phyloP scores from a whole-genome alignment of 2,329 filamentous ascomycete species.

The Beauveria medogensis region DNA sequence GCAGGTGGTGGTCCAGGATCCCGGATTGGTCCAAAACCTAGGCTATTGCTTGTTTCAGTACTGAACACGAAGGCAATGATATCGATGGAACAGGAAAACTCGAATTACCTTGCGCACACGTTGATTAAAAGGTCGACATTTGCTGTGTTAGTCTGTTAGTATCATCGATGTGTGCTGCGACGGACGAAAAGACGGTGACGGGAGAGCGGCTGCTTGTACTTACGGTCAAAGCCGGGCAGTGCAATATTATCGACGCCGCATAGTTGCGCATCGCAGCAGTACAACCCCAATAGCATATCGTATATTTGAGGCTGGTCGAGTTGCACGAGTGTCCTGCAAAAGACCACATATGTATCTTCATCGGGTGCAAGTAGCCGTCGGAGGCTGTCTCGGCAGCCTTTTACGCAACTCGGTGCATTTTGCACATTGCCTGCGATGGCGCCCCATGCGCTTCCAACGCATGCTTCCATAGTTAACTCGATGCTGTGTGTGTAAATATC shows the following conservation, averaged over 20 bases:
- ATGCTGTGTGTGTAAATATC: not conserved
- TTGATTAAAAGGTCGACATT: conserved; percentile 45
- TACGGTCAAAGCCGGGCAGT: conserved; percentile 35
- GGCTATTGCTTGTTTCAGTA: conserved; percentile 16
- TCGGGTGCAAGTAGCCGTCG: conserved; percentile 5
- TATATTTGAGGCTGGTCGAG: conserved; percentile 18
- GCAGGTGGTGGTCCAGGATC: conserved; percentile 30
- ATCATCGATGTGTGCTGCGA: not conserved
- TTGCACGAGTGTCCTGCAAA: conserved; percentile 26
- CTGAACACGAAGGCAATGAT: not conserved
- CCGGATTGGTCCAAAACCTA: conserved; percentile 21
- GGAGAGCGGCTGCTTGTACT: conserved; percentile 7
- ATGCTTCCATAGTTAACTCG: conserved; percentile 8
- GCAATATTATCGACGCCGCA: conserved; percentile 38
- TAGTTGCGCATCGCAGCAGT: conserved; percentile 42
- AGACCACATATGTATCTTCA: conserved; percentile 22
- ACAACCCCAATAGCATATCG: conserved; percentile 35
- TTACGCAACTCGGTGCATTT: conserved; percentile 7
- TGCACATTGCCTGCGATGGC: conserved; percentile 7
- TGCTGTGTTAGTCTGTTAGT: conserved; percentile 25
- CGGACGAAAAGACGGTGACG: not conserved
- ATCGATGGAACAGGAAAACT: not conserved
- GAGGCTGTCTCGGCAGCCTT: conserved; percentile 11
- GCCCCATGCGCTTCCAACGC: conserved; percentile 8
- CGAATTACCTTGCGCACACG: conserved; percentile 39